Evolutionary conservation across 306 rosid species (phyloP).

Genomic region (Quercus engelmannii): DNA sequence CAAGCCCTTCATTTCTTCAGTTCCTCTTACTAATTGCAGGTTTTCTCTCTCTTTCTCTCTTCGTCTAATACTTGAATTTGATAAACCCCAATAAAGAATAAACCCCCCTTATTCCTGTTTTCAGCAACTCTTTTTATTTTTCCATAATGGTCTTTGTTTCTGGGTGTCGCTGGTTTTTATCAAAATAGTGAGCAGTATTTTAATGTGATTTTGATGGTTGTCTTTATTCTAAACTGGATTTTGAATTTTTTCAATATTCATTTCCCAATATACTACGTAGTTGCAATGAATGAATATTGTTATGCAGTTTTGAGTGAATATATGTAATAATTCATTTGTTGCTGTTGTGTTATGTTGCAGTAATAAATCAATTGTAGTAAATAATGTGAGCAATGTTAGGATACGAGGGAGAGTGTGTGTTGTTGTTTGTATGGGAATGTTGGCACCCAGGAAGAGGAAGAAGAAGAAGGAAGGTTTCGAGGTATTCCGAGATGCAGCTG

Average conservation of each 20-base stretch:
- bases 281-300: too few species aligned
- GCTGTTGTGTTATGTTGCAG: not conserved
- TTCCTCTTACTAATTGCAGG: slow-evolving; percentile 48
- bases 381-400: slow-evolving; percentile 36
- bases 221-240: too few species aligned
- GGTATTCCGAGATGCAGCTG: slow-evolving; percentile 65
- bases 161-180: not conserved
- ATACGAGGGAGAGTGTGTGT: slow-evolving; percentile 49
- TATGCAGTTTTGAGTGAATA: not conserved
- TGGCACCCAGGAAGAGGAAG: slow-evolving; percentile 80
- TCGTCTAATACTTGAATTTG: not conserved
- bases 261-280: too few species aligned
- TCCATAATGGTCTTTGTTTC: not conserved
- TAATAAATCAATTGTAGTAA: slow-evolving; percentile 42
- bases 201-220: too few species aligned
- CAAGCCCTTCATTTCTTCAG: slow-evolving; percentile 41
- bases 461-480: slow-evolving; percentile 62
- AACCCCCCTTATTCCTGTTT: slow-evolving; percentile 7
- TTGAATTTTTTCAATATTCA: too few species aligned
- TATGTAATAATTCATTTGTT: not conserved
- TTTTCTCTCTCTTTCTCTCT: slow-evolving; percentile 7
- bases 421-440: slow-evolving; percentile 74
- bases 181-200: too few species aligned
- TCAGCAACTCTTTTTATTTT: not conserved
- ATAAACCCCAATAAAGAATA: slow-evolving; percentile 11